Percentiles rank a stretch among this genome's conserved stretches.
phyloP scores from a whole-genome alignment of 495 filamentous ascomycete species.

The Aspergillus avenaceus region DNA sequence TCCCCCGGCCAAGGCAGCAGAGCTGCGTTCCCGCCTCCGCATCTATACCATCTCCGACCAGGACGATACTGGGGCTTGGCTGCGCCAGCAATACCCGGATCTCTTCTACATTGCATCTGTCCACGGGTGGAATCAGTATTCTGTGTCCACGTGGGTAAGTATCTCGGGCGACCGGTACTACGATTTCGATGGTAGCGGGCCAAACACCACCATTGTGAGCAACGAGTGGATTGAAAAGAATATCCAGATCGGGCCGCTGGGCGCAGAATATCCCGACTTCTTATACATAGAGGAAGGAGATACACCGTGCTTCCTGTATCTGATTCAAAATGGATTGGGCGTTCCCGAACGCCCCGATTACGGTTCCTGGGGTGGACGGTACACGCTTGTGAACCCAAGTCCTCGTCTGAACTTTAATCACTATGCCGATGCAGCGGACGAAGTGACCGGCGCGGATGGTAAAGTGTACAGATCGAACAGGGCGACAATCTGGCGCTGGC shows the following conservation, averaged over 20 bases:
- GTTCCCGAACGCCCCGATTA: conserved; percentile 29
- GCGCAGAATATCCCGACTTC: conserved; percentile 33
- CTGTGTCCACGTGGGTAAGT: conserved; percentile 37
- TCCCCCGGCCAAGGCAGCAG: conserved; percentile 16
- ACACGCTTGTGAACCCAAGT: neutral
- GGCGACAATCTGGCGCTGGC: conserved; percentile 45
- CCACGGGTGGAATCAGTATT: conserved; percentile 42
- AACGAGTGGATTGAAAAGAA: conserved; percentile 36
- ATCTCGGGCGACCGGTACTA: conserved; percentile 39
- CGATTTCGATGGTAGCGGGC: conserved; percentile 35
- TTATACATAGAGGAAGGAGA: conserved; percentile 40
- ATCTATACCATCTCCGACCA: conserved; percentile 46
- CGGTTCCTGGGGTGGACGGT: conserved; percentile 8
- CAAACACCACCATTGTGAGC: conserved; percentile 28
- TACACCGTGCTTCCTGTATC: conserved; percentile 39
- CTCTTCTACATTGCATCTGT: conserved; percentile 39
- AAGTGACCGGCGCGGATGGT: conserved; percentile 24
- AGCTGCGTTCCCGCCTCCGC: conserved; percentile 29
- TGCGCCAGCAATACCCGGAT: conserved; percentile 37
- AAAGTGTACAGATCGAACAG: conserved; percentile 23
- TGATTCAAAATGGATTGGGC: conserved; percentile 41
- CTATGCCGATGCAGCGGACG: conserved; percentile 28
- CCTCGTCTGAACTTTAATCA: conserved; percentile 24
- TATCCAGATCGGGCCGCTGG: conserved; percentile 41
- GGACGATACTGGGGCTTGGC: conserved; percentile 42